Conservation (phyloP, 2,329 filamentous ascomycete genomes). For the Albophoma yamanashiensis region DNA sequence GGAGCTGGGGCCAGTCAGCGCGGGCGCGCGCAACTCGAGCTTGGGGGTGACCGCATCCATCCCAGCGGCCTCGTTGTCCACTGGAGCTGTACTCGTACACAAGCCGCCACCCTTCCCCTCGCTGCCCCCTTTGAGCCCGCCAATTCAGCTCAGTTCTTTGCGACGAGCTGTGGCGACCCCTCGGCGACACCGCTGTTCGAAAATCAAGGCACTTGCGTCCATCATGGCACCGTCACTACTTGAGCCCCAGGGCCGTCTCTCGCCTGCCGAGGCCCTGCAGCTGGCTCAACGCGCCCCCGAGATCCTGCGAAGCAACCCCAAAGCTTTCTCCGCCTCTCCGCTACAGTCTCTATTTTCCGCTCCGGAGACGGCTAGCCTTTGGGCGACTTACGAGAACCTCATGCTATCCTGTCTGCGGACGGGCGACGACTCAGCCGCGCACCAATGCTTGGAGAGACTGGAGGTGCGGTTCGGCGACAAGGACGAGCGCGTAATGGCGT, state of each 20-base stretch:
- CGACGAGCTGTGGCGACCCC: neutral
- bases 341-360: conserved; percentile 41
- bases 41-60: neutral
- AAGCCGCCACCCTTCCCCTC: neutral
- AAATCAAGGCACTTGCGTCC: neutral
- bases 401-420: conserved; percentile 75
- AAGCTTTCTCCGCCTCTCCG: conserved; percentile 43
- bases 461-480: conserved; percentile 68
- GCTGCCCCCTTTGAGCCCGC: neutral
- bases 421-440: conserved; percentile 70
- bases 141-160: neutral
- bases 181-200: neutral
- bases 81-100: neutral
- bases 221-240: conserved; percentile 42
- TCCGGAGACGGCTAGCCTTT: conserved; percentile 67
- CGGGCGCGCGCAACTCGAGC: neutral
- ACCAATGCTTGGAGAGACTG: conserved; percentile 63
- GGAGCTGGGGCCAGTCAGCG: neutral
- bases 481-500: conserved; percentile 79
- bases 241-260: conserved; percentile 45
- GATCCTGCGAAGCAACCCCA: conserved; percentile 43
- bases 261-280: conserved; percentile 42
- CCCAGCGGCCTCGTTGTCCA: neutral
- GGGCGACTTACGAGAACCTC: conserved; percentile 80
- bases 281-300: conserved; percentile 51